Evolutionary conservation across 441 rosid species (phyloP).

Genomic region (Sinapis alba): DNA sequence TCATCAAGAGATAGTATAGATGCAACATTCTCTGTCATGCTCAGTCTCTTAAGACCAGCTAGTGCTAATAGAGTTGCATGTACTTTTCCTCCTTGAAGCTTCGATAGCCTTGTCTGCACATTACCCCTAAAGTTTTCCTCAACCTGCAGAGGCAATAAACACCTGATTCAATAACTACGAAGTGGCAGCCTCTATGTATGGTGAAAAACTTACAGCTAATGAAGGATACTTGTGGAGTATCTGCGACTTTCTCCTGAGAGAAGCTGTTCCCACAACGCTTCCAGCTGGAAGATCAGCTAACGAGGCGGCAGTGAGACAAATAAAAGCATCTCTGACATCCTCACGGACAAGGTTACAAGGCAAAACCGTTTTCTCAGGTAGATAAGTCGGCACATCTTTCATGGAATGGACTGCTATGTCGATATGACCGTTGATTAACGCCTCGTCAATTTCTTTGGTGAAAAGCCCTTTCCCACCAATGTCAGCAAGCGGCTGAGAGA

Average conservation of each 20-base stretch:
- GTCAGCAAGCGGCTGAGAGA: constrained; percentile 92
- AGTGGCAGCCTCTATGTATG: neutral
- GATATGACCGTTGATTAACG: constrained; percentile 76
- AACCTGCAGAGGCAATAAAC: constrained; percentile 52
- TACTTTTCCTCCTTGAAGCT: constrained; percentile 84
- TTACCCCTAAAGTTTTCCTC: constrained; percentile 91
- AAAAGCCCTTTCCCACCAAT: constrained; percentile 98
- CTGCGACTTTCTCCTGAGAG: constrained; percentile 94
- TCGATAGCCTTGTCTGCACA: constrained; percentile 89
- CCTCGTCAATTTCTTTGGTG: constrained; percentile 96
- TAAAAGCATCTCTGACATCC: constrained; percentile 96
- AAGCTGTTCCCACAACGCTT: constrained; percentile 91
- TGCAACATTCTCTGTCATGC: constrained; percentile 86
- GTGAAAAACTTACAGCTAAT: constrained; percentile 49
- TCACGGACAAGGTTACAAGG: constrained; percentile 94
- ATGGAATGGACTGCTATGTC: constrained; percentile 98
- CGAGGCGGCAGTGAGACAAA: constrained; percentile 62
- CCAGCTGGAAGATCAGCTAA: constrained; percentile 85
- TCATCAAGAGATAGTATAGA: constrained; percentile 74
- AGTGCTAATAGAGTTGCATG: constrained; percentile 90
- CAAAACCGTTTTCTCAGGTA: constrained; percentile 79
- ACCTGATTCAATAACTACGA: neutral
- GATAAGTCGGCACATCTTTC: constrained; percentile 97
- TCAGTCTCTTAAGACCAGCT: constrained; percentile 92
- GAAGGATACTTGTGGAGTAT: constrained; percentile 88